phyloP scores from a whole-genome alignment of 805 yeast species.

The Pichia scutulata region DNA sequence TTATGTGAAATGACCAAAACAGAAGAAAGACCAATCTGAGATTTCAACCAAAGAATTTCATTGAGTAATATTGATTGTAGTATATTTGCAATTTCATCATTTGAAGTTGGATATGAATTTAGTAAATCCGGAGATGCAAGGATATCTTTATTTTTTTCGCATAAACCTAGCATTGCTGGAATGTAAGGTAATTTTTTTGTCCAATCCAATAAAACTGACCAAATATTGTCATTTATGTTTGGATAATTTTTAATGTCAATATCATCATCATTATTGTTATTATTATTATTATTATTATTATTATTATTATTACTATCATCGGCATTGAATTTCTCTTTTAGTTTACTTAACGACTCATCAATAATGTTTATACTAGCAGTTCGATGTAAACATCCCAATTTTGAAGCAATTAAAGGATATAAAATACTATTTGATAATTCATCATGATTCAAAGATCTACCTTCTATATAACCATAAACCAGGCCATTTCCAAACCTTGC shows the following conservation, averaged over 20 bases:
- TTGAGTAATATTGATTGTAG: conserved; percentile 26
- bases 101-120: not conserved
- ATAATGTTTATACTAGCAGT: conserved; percentile 38
- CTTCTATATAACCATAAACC: conserved; percentile 61
- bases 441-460: conserved; percentile 48
- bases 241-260: no score
- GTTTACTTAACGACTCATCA: conserved; percentile 37
- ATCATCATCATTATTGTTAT: no score
- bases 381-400: conserved; percentile 66
- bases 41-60: conserved; percentile 52
- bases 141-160: conserved; percentile 29
- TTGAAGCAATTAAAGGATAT: conserved; percentile 53
- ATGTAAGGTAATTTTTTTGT: conserved; percentile 50
- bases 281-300: not conserved
- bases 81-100: not conserved
- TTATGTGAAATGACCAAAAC: conserved; percentile 61
- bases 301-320: not conserved
- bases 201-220: conserved; percentile 61
- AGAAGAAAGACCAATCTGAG: conserved; percentile 35
- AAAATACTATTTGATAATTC: conserved; percentile 43
- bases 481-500: conserved; percentile 68
- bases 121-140: conserved; percentile 10
- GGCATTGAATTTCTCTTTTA: conserved; percentile 24
- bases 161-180: conserved; percentile 30
- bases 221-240: conserved; percentile 18